Percentiles rank a stretch among this genome's conserved stretches.
These are phyloP conservation scores for Exsudoporus frostii DNA, from an alignment of 768 basidiomycete species.

Conservation along the genomic window DNA sequence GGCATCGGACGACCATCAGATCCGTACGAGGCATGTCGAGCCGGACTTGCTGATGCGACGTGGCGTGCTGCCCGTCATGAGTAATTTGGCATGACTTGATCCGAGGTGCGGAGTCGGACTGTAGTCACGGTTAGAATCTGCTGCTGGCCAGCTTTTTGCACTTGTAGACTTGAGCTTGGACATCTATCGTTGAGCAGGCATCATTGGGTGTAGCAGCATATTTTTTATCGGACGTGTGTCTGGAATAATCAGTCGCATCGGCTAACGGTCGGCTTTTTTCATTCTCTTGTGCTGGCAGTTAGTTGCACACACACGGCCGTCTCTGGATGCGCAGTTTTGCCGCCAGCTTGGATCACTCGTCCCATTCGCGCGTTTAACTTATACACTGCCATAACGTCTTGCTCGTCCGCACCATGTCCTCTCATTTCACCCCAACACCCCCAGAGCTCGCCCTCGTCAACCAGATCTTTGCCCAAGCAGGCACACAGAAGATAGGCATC, in stretches of 20 bases:
- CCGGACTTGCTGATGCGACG: too few species aligned
- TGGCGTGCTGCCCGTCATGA: too few species aligned
- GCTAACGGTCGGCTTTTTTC: neutral
- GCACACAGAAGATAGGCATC: constrained; percentile 77
- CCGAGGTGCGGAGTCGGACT: too few species aligned
- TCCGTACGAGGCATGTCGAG: too few species aligned
- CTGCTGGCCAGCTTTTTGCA: too few species aligned
- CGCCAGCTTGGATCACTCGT: neutral
- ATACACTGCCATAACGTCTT: constrained; percentile 12
- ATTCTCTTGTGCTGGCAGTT: neutral
- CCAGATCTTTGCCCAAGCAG: constrained; percentile 69
- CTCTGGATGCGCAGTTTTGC: constrained; percentile 18
- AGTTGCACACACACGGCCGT: constrained; percentile 2
- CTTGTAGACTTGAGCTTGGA: too few species aligned
- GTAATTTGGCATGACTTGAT: too few species aligned
- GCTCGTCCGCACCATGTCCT: constrained; percentile 33
- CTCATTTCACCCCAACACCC: constrained; percentile 44
- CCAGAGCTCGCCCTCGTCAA: constrained; percentile 58
- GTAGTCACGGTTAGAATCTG: too few species aligned
- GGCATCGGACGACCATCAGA: too few species aligned
- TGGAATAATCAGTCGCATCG: neutral
- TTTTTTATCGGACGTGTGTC: too few species aligned
- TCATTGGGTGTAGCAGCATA: too few species aligned
- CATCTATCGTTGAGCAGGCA: too few species aligned
- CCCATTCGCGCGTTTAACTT: constrained; percentile 12